A percentile compares a stretch with the other conserved stretches of the same genome.
These are phyloP conservation scores for Trichosanthes cucumerina DNA, from an alignment of 306 rosid genomes.

Conservation along the genomic window DNA sequence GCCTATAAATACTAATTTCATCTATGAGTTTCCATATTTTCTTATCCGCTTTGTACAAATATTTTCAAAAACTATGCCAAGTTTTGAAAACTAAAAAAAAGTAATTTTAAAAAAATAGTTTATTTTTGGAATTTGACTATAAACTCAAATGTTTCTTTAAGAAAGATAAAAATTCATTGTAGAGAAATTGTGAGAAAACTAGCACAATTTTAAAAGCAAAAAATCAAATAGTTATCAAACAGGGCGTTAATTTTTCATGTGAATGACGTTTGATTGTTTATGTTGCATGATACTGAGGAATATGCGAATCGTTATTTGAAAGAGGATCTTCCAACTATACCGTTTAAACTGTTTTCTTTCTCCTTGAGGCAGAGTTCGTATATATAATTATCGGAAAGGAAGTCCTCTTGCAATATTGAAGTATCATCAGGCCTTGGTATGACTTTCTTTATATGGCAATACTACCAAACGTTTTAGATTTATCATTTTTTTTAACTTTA, in stretches of 20 bases:
- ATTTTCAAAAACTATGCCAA: no score
- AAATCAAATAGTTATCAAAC: no score
- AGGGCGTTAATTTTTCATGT: background rate
- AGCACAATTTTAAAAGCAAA: no score
- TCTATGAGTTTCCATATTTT: no score
- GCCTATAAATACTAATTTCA: no score
- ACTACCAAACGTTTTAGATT: background rate
- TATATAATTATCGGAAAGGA: constrained; percentile 74
- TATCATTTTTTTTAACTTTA: background rate
- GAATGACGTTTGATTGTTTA: background rate
- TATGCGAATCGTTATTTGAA: background rate
- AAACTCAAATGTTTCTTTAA: no score
- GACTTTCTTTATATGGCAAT: constrained; percentile 12
- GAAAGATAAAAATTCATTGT: no score
- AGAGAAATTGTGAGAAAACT: no score
- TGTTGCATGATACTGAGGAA: background rate
- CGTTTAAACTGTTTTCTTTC: constrained; percentile 7
- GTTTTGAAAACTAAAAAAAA: no score
- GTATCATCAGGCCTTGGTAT: constrained; percentile 81
- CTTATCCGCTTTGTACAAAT: no score
- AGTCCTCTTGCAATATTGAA: constrained; percentile 72
- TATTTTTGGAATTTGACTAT: no score
- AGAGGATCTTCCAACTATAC: background rate
- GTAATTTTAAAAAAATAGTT: no score
- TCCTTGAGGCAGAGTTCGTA: constrained; percentile 52